A percentile compares a stretch with the other conserved stretches of the same genome.
These are phyloP conservation scores for Cyberlindnera galapagoensis DNA, from an alignment of 805 yeast species.

Conservation along the genomic window DNA sequence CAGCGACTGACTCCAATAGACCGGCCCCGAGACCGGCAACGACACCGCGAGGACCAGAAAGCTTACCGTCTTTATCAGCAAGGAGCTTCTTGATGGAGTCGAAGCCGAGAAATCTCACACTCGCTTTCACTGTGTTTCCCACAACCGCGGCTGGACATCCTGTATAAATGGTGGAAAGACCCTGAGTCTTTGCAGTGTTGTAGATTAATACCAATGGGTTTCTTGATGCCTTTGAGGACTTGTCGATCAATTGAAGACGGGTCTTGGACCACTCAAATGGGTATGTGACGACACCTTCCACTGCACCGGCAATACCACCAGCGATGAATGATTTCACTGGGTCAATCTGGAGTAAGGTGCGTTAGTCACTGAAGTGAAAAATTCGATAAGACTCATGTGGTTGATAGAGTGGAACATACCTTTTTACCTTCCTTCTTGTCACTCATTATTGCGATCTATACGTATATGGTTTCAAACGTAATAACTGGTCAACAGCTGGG, in stretches of 20 bases:
- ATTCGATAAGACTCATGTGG: no score
- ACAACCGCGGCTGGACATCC: slow-evolving; percentile 97
- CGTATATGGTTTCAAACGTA: no score
- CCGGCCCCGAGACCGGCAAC: slow-evolving; percentile 99
- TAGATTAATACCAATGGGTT: slow-evolving; percentile 81
- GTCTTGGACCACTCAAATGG: slow-evolving; percentile 98
- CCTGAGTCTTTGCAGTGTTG: slow-evolving; percentile 71
- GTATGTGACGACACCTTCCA: slow-evolving; percentile 87
- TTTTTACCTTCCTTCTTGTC: no score
- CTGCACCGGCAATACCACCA: slow-evolving; percentile 95
- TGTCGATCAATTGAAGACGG: slow-evolving; percentile 74
- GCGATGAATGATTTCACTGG: slow-evolving; percentile 83
- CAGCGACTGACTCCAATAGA: slow-evolving; percentile 80
- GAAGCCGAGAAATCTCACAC: slow-evolving; percentile 90
- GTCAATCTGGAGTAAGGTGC: slow-evolving; percentile 35
- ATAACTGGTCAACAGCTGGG: no score
- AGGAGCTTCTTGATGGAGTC: slow-evolving; percentile 76
- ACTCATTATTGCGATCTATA: no score
- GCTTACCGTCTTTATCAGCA: slow-evolving; percentile 77
- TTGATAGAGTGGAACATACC: no score
- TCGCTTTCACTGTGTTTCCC: slow-evolving; percentile 94
- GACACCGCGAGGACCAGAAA: slow-evolving; percentile 87
- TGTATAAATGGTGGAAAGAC: slow-evolving; percentile 72
- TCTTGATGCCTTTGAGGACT: slow-evolving; percentile 55
- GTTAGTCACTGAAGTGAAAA: no score